A percentile compares a stretch with the other conserved stretches of the same genome.
Conservation (phyloP, 2,329 filamentous ascomycete genomes). For the Apiospora malaysiana region DNA sequence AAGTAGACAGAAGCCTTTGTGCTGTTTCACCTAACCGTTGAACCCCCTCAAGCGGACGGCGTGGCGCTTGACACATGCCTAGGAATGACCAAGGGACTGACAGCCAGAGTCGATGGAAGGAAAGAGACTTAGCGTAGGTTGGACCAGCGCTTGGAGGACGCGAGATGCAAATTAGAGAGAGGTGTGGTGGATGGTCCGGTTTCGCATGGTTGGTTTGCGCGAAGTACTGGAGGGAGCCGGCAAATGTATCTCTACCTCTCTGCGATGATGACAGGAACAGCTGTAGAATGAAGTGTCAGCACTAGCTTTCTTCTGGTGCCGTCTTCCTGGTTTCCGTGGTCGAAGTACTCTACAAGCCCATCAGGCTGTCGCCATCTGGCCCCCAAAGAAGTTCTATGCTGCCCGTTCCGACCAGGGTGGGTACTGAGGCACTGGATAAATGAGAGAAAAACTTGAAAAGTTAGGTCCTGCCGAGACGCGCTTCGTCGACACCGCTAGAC, state of each 20-base stretch:
- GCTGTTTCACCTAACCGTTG: neutral
- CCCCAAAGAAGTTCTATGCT: neutral
- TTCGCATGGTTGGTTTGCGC: neutral
- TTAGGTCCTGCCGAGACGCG: neutral
- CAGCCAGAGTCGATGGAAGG: too few relatives aligned
- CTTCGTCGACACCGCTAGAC: neutral
- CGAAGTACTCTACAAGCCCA: neutral
- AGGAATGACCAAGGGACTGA: neutral
- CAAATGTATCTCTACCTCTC: conserved; percentile 6
- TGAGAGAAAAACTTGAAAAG: neutral
- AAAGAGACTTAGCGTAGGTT: neutral
- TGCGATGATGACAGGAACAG: conserved; percentile 6
- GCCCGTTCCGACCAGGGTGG: neutral
- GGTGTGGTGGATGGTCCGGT: neutral
- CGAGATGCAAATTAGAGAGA: neutral
- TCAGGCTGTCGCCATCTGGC: conserved; percentile 1
- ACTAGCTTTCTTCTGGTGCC: neutral
- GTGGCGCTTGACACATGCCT: neutral
- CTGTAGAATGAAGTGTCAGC: neutral
- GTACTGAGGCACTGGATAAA: too few relatives aligned
- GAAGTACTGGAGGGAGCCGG: neutral
- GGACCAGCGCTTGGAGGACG: neutral
- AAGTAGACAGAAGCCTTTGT: neutral
- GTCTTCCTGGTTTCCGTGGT: neutral
- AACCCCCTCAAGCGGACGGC: neutral